Base-by-base conservation (phyloP, 768 basidiomycete genomes). In the Serpula lacrymans region DNA sequence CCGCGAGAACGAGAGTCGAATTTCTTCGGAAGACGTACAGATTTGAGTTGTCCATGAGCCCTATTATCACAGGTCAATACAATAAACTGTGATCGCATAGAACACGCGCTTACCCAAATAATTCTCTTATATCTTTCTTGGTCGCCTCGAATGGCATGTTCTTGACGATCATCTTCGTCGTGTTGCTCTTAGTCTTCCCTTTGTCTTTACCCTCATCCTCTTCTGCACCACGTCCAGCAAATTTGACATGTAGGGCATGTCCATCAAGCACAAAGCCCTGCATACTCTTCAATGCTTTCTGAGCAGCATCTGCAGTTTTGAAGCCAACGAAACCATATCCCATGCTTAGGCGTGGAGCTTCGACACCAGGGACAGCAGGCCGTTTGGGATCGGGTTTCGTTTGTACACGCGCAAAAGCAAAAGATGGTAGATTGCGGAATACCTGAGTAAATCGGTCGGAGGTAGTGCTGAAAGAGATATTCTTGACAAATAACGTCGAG, bases 281-380 rank as follows among this genome's bases (percentile, higher is more conserved):
- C 66, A 93, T 75, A 35, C 82, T 82, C 54, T 79, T 79, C 53
- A 88, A 48, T 16, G 85, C 95, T 48, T 74, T 78, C 60, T 72
- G 72, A 34, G 95, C 93, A 8, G 71, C 78, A 7, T 88, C 87
- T 0, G 57, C 60, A 20, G 81, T 82, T 57, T 78, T 79, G 70
- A 98, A 98, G 5, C 93, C 94, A 23, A 95, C 75, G 51, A 99
- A 99, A 0, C 95, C 96, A 58, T 94, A 97, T 0, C 95, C 95
- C 90, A 94, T 95, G 58, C 88, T 92, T 36, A 96, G 65, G 35
- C 78, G 71, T 8, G 73, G 71, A 1, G 71, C 70, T 18, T 55
- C 59, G 43, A 41, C 53, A 8, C 57, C 58, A 12, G 50, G 17
- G 2, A 27, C 38, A 2, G 53, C 60, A 2, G 80, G 75, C 7